Evolutionary conservation across 768 basidiomycete genomes (phyloP).

Genomic region (Ramaria sp.): DNA sequence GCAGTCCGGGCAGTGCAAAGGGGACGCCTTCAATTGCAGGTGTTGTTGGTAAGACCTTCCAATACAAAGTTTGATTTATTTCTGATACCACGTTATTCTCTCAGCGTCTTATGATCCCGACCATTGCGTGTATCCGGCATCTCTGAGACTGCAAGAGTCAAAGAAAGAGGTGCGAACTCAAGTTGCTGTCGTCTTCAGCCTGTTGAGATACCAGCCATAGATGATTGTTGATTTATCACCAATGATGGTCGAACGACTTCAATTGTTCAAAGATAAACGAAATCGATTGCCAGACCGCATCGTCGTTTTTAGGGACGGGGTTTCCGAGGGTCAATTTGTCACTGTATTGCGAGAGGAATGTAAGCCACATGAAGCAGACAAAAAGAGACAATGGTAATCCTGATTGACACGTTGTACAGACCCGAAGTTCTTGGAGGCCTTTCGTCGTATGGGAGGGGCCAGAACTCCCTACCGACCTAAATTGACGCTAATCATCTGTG

Average conservation of each 20-base stretch:
- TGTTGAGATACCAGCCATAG: constrained; percentile 11
- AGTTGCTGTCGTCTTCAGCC: background rate
- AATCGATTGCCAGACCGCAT: constrained; percentile 51
- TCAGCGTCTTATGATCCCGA: constrained; percentile 30
- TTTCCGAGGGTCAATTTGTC: constrained; percentile 47
- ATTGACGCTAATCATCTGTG: constrained; percentile 70
- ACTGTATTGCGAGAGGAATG: constrained; percentile 2
- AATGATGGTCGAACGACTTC: constrained; percentile 67
- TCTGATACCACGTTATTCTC: background rate
- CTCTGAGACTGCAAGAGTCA: constrained; percentile 53
- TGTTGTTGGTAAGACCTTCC: constrained; percentile 51
- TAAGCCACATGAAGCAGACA: background rate
- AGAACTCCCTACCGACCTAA: constrained; percentile 45
- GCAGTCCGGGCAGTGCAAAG: constrained; percentile 60
- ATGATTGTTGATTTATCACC: constrained; percentile 55
- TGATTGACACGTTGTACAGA: background rate
- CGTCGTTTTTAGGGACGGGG: constrained; percentile 70
- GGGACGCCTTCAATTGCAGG: constrained; percentile 80
- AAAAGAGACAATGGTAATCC: too few relatives aligned
- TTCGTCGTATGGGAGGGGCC: constrained; percentile 36
- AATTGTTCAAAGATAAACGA: constrained; percentile 42
- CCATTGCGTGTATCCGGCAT: constrained; percentile 73
- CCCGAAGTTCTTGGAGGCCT: constrained; percentile 40
- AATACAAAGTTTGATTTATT: background rate
- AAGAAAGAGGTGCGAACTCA: constrained; percentile 56